These are phyloP conservation scores for Penicillium sp. DNA, from an alignment of 2,329 filamentous ascomycete genomes.

Conservation along the genomic window DNA sequence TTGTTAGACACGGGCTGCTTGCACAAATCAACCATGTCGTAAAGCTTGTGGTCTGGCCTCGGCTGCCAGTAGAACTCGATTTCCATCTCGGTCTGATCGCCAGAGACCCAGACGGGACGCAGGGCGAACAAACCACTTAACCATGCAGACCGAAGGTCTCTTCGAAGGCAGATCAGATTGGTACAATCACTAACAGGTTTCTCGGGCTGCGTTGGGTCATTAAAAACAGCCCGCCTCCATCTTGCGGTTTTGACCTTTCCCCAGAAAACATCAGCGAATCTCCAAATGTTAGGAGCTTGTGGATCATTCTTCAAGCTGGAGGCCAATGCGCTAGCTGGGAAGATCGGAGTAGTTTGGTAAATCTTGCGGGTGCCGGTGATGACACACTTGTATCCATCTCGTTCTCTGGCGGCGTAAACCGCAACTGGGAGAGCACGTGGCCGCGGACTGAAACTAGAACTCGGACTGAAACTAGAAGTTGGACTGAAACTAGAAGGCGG, in stretches of 20 bases:
- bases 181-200: slow-evolving; percentile 1
- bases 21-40: background rate
- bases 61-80: slow-evolving; percentile 16
- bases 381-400: slow-evolving; percentile 10
- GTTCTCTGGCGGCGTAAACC: slow-evolving; percentile 3
- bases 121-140: slow-evolving; percentile 7
- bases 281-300: background rate
- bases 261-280: slow-evolving; percentile 9
- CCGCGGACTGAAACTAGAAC: background rate
- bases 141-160: slow-evolving; percentile 8
- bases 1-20: background rate
- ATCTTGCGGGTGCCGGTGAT: slow-evolving; percentile 8
- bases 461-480: background rate
- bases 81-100: slow-evolving; percentile 2
- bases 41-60: background rate
- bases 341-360: slow-evolving; percentile 2
- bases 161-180: slow-evolving; percentile 13
- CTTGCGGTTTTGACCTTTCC: background rate
- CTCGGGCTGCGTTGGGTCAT: background rate
- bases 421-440: background rate
- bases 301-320: background rate
- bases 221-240: slow-evolving; percentile 8
- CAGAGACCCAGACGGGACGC: slow-evolving; percentile 2
- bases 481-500: background rate
- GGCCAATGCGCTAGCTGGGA: background rate